Evolutionary conservation across 768 basidiomycete species (phyloP), one percentile per base, ranked within the genome.

Genomic region (Thelephora aurantiotincta): DNA sequence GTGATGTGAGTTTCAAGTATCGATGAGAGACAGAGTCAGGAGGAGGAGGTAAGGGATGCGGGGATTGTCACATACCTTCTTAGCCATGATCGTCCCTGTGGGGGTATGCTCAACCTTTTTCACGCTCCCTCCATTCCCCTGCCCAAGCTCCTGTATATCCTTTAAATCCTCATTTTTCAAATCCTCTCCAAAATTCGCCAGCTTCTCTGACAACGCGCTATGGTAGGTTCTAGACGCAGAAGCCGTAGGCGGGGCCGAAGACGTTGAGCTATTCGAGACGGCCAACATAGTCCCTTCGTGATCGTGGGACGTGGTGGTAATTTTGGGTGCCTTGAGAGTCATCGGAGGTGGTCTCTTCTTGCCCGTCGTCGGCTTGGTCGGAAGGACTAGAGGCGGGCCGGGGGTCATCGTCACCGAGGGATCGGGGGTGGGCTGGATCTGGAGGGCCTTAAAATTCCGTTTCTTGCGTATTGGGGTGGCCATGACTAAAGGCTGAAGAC

Each of bases 61-160:
- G 26, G 26, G 9, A 30, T 9, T 4, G 16, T 44, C 35, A 9
- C 80, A 49, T 58, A 83, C 96, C 79, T 99, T 99, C 70, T 96
- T 93, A 3, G 96, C 96, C 94, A 99, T 98, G 56, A 91, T 75
- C 13, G 80, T 90, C 35, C 82, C 82, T 30, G 91, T 89, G 11
- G 91, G 91, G 12, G 77, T 71, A 60, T 99, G 96, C 63, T 93
- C 80, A 14, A 96, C 93, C 65, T 86, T 88, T 65, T 92, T 92
- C 43, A 99, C 96, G 47, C 93, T 96, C 47, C 96, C 96, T 1
- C 96, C 93, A 58, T 98, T 98, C 3, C 96, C 96, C 54, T 88
- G 82, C 3, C 96, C 96, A 2, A 99, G 73, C 63, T 99, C 96
- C 47, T 78, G 75, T 42, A 98, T 60, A 54, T 93, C 86, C 65